phyloP scores from a whole-genome alignment of 352 stramenopile species.

The Pythium pyrilobum region DNA sequence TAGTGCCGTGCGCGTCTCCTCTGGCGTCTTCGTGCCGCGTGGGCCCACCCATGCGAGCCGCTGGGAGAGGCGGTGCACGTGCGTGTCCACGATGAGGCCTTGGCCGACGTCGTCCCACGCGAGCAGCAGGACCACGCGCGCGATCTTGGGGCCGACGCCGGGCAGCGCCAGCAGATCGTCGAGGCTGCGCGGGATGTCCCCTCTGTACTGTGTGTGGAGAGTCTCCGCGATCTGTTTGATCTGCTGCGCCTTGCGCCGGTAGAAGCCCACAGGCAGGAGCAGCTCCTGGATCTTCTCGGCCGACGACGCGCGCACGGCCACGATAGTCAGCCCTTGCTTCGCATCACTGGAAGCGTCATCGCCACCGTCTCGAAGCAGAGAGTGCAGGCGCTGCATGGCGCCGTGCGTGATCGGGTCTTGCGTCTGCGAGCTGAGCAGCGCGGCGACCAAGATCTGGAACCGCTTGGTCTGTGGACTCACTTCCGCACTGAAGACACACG shows the following conservation, averaged over 20 bases:
- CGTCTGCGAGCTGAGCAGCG: slow-evolving; percentile 71
- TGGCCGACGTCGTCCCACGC: slow-evolving; percentile 51
- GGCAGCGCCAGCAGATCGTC: slow-evolving; percentile 42
- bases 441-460: slow-evolving; percentile 61
- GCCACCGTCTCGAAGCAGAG: slow-evolving; percentile 7
- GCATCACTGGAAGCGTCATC: background rate
- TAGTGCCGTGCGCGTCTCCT: slow-evolving; percentile 48
- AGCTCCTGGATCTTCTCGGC: slow-evolving; percentile 36
- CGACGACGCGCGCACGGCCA: slow-evolving; percentile 24
- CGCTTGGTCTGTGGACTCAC: slow-evolving; percentile 18
- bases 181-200: slow-evolving; percentile 46
- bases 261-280: slow-evolving; percentile 67
- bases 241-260: slow-evolving; percentile 67
- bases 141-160: slow-evolving; percentile 72
- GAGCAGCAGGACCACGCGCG: slow-evolving; percentile 54
- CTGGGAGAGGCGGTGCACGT: slow-evolving; percentile 66
- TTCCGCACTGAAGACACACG: slow-evolving; percentile 30
- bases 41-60: slow-evolving; percentile 44
- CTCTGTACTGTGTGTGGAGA: slow-evolving; percentile 26
- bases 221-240: slow-evolving; percentile 45
- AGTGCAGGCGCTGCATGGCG: slow-evolving; percentile 66
- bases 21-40: slow-evolving; percentile 15
- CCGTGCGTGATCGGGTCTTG: slow-evolving; percentile 61
- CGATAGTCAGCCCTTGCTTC: slow-evolving; percentile 43
- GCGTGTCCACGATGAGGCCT: slow-evolving; percentile 75